Evolutionary conservation across 176 grass and related monocot species (phyloP), one percentile per base, ranked within the genome.

Genomic region (Avena insularis): DNA sequence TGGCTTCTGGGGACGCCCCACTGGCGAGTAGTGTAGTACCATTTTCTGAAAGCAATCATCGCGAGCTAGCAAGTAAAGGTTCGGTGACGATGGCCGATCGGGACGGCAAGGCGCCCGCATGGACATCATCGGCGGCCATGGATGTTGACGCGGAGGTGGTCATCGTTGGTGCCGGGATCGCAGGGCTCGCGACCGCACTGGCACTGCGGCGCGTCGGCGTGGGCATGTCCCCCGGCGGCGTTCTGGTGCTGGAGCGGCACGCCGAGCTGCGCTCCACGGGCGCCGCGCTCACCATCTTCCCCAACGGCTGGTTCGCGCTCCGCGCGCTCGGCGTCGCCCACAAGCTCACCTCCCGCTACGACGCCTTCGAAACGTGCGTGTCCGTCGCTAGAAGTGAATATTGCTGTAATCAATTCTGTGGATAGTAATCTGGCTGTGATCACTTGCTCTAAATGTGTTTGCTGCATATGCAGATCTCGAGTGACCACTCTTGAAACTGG

Each of bases 271-370:
- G 89, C 53, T 77, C 89, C 13, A 56, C 87, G 9, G 91, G 89
- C 31, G 70, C 82, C 71, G 85, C 85, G 46, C 67, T 97, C 71
- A 82, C 75, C 57, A 69, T 95, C 64, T 83, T 87, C 75, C 87
- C 85, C 45, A 95, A 97, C 72, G 92, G 86, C 70, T 95, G 89
- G 91, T 87, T 69, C 67, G 91, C 92, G 16, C 89, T 97, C 35
- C 80, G 62, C 19, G 85, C 87, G 20, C 92, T 97, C 75, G 91
- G 92, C 66, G 85, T 95, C 63, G 87, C 79, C 47, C 86, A 88
- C 17, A 91, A 88, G 76, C 92, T 91, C 80, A 33, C 21, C 51
- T 78, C 83, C 16, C 78, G 50, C 85, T 90, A 67, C 66, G 48
- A 61, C 1, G 13, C 83, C 23, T 84, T 70, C 75, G 55, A 89